phyloP scores from a whole-genome alignment of 768 basidiomycete species.

The Russula sp. region DNA sequence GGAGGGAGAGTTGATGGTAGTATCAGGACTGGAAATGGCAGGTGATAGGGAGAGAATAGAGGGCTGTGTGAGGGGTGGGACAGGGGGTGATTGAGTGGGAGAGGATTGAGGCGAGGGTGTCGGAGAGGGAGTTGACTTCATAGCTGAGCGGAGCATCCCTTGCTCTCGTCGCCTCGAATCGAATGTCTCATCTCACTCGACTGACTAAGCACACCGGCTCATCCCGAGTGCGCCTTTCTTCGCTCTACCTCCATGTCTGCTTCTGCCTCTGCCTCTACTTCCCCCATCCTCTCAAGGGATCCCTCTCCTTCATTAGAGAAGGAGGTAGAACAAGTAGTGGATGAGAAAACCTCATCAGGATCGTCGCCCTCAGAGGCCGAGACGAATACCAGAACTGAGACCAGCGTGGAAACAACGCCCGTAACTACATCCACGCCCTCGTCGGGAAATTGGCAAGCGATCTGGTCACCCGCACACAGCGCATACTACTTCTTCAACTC shows the following conservation, averaged over 20 bases:
- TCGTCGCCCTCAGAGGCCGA: background rate
- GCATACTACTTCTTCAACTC: conserved; percentile 85
- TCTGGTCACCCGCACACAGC: conserved; percentile 73
- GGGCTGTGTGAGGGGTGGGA: background rate
- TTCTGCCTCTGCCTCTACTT: background rate
- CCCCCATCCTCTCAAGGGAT: conserved; percentile 9
- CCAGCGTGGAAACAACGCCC: conserved; percentile 1
- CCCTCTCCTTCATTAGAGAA: conserved; percentile 10
- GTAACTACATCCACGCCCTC: conserved; percentile 25
- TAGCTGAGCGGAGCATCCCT: conserved; percentile 47
- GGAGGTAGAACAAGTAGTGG: background rate
- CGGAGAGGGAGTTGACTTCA: conserved; percentile 41
- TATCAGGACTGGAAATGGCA: conserved; percentile 10
- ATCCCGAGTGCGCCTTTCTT: conserved; percentile 7
- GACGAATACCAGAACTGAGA: background rate
- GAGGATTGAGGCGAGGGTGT: conserved; percentile 28
- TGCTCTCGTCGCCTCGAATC: too few species aligned
- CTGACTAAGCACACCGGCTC: conserved; percentile 3
- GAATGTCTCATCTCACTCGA: background rate
- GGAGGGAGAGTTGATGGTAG: conserved; percentile 8
- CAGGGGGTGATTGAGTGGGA: conserved; percentile 20
- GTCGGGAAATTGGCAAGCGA: conserved; percentile 65
- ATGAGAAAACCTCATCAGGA: background rate
- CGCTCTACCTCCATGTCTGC: conserved; percentile 16
- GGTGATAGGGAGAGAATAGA: conserved; percentile 2